phyloP scores from a whole-genome alignment of 1,284 basidiomycete genomes.

The Ustilago curta region DNA sequence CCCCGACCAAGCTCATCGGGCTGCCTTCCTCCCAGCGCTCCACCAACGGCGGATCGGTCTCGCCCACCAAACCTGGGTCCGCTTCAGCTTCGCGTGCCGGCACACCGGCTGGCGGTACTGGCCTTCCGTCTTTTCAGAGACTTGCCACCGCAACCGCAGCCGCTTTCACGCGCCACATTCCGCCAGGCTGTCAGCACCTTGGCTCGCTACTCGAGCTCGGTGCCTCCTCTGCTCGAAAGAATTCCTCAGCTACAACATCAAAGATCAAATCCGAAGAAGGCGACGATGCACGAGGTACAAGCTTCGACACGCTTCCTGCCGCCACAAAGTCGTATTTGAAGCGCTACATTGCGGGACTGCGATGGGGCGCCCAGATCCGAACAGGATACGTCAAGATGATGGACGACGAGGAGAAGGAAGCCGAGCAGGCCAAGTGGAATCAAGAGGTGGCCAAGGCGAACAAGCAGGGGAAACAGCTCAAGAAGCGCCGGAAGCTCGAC shows the following conservation, averaged over 20 bases:
- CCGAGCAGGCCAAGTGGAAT: slow-evolving; percentile 21
- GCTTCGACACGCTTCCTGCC: slow-evolving; percentile 29
- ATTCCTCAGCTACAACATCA: neutral
- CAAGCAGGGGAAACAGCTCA: slow-evolving; percentile 31
- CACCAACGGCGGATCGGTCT: slow-evolving; percentile 33
- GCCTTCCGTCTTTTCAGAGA: slow-evolving; percentile 4
- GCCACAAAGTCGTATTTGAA: slow-evolving; percentile 30
- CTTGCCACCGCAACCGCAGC: slow-evolving; percentile 3
- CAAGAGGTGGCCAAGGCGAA: slow-evolving; percentile 25
- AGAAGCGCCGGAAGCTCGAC: slow-evolving; percentile 46
- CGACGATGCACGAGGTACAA: slow-evolving; percentile 17
- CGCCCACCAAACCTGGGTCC: slow-evolving; percentile 36
- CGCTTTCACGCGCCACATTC: slow-evolving; percentile 21
- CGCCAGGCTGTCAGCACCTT: slow-evolving; percentile 41
- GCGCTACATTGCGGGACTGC: slow-evolving; percentile 57
- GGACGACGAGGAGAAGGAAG: slow-evolving; percentile 46
- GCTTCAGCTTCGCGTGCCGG: slow-evolving; percentile 35
- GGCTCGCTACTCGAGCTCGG: slow-evolving; percentile 28
- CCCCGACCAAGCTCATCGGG: slow-evolving; percentile 32
- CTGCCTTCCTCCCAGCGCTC: slow-evolving; percentile 31
- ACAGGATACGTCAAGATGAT: slow-evolving; percentile 51
- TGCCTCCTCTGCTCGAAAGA: slow-evolving; percentile 6
- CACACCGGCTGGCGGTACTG: slow-evolving; percentile 17
- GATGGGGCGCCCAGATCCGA: slow-evolving; percentile 59
- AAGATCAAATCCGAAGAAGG: slow-evolving; percentile 47